phyloP scores from a whole-genome alignment of 768 basidiomycete genomes.

The Mycena polygramma region DNA sequence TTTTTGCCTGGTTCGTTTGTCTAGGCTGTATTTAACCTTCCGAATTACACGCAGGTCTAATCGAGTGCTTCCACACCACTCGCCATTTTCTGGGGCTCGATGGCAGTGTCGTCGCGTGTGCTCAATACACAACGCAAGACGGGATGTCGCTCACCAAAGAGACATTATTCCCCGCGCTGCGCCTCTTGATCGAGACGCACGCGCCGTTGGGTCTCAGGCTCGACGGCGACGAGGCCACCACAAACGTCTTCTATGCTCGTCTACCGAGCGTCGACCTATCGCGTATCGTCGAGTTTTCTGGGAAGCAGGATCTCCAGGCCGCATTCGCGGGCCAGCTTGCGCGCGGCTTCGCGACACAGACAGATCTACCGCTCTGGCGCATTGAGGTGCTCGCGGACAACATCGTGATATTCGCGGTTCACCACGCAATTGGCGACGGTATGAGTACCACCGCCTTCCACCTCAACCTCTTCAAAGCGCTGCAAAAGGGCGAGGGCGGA shows the following conservation, averaged over 20 bases:
- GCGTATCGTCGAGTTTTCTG: constrained; percentile 23
- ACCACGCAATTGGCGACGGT: constrained; percentile 50
- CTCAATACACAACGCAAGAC: constrained; percentile 34
- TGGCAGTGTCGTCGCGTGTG: constrained; percentile 40
- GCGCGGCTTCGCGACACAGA: constrained; percentile 22
- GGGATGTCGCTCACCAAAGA: constrained; percentile 24
- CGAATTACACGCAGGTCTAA: constrained; percentile 34
- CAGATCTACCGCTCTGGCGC: constrained; percentile 46
- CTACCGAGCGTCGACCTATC: constrained; percentile 25
- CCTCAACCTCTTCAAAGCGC: constrained; percentile 39
- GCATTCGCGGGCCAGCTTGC: constrained; percentile 26
- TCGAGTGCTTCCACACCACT: constrained; percentile 42
- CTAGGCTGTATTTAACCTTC: not conserved
- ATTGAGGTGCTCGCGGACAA: constrained; percentile 42
- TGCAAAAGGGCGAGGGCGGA: constrained; percentile 11
- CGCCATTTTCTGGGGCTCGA: constrained; percentile 39
- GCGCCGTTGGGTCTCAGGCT: constrained; percentile 20
- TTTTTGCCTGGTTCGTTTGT: no score
- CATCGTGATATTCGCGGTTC: constrained; percentile 44
- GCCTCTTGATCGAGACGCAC: constrained; percentile 18
- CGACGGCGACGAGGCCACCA: constrained; percentile 15
- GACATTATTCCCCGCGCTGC: constrained; percentile 30
- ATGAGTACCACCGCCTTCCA: constrained; percentile 48
- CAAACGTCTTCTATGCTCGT: constrained; percentile 2
- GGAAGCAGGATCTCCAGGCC: not conserved